A percentile compares a stretch with the other conserved stretches of the same genome.
Evolutionary conservation across 768 basidiomycete species (phyloP).

Genomic region (Pleurotus ostreatus): DNA sequence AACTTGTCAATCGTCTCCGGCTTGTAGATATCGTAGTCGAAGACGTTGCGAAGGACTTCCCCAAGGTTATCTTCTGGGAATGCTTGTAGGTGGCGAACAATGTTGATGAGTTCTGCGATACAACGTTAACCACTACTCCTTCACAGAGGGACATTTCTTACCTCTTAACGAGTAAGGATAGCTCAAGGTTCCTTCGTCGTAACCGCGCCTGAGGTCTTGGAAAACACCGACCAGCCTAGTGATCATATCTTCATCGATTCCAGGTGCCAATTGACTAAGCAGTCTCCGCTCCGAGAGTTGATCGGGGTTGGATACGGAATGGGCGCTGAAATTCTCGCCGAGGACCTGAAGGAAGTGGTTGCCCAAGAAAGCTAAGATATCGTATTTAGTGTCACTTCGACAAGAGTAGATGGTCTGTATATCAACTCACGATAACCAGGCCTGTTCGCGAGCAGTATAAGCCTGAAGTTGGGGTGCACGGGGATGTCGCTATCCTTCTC

Average conservation of each 20-base stretch:
- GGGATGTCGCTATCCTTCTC: constrained; percentile 52
- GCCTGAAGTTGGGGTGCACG: constrained; percentile 60
- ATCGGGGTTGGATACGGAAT: constrained; percentile 66
- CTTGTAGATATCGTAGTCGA: constrained; percentile 68
- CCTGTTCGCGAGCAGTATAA: constrained; percentile 61
- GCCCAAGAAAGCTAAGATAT: constrained; percentile 55
- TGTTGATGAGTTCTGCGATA: constrained; percentile 55
- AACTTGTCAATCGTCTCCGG: constrained; percentile 62
- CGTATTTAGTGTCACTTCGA: not conserved
- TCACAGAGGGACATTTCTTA: constrained; percentile 16
- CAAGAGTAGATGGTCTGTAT: not conserved
- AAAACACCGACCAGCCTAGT: constrained; percentile 58
- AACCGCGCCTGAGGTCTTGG: constrained; percentile 56
- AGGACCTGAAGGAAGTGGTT: constrained; percentile 73
- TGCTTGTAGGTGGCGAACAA: constrained; percentile 59
- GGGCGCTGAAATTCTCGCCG: constrained; percentile 65
- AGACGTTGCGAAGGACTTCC: constrained; percentile 58
- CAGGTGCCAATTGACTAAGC: constrained; percentile 57
- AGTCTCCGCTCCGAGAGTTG: constrained; percentile 59
- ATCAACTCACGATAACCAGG: constrained; percentile 59
- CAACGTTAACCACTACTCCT: not conserved
- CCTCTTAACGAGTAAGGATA: constrained; percentile 70
- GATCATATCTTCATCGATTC: constrained; percentile 49
- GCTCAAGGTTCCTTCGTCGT: constrained; percentile 52
- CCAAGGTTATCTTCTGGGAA: constrained; percentile 57